A percentile compares a stretch with the other conserved stretches of the same genome.
Evolutionary conservation across 345 rosid genomes (phyloP).

Genomic region (Populus tremula): DNA sequence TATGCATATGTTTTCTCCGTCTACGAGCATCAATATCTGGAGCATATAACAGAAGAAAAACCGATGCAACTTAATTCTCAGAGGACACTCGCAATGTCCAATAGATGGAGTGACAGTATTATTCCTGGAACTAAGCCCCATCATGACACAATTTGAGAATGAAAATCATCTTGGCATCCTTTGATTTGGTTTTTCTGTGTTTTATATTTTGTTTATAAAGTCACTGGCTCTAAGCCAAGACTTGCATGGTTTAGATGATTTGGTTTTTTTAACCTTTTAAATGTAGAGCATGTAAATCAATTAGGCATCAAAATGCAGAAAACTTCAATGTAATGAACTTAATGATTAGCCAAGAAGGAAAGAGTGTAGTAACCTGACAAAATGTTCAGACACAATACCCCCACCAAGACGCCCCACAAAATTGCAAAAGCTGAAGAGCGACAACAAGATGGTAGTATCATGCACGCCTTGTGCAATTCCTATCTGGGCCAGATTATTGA

Average conservation of each 20-base stretch:
- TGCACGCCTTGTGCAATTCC: slow-evolving; percentile 59
- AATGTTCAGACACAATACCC: slow-evolving; percentile 58
- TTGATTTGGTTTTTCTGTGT: neutral
- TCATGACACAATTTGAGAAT: neutral
- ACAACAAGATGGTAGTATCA: slow-evolving; percentile 52
- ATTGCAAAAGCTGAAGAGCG: slow-evolving; percentile 69
- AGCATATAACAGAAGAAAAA: neutral
- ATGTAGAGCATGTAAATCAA: neutral
- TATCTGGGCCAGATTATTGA: slow-evolving; percentile 71
- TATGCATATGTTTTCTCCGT: neutral
- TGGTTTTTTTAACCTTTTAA: neutral
- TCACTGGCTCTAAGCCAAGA: slow-evolving; percentile 5
- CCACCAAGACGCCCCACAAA: slow-evolving; percentile 67
- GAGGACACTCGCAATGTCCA: neutral
- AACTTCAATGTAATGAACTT: neutral
- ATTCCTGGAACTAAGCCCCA: neutral
- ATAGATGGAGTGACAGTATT: neutral
- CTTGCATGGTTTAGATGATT: neutral
- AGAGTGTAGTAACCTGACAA: slow-evolving; percentile 46
- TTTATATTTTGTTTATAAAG: neutral
- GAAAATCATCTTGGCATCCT: neutral
- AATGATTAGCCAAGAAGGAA: neutral
- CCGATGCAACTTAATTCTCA: neutral
- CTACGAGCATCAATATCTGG: neutral
- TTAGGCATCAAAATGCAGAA: no score